Conservation (phyloP, 768 basidiomycete species). For the Albatrellus ellisii region DNA sequence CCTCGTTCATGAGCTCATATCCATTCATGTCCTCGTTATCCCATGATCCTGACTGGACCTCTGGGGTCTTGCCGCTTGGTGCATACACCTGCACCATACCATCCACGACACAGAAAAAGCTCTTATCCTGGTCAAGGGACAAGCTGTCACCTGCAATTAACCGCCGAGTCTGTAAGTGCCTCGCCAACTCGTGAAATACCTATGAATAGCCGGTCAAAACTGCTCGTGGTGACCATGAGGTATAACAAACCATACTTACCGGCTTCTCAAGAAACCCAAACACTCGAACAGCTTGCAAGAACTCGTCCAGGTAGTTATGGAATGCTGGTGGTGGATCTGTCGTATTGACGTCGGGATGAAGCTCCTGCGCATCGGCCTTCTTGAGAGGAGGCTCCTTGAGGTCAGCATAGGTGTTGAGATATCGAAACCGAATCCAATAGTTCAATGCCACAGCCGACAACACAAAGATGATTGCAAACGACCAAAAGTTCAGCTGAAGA, state of each 20-base stretch:
- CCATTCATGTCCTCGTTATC: slow-evolving; percentile 88
- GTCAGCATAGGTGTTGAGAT: slow-evolving; percentile 62
- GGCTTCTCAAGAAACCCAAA: slow-evolving; percentile 98
- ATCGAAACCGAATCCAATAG: slow-evolving; percentile 77
- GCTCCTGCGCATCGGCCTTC: slow-evolving; percentile 73
- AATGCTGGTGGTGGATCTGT: slow-evolving; percentile 62
- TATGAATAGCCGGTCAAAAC: slow-evolving; percentile 16
- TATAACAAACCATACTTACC: slow-evolving; percentile 30
- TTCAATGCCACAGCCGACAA: slow-evolving; percentile 55
- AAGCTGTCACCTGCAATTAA: slow-evolving; percentile 93
- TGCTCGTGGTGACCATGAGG: neutral
- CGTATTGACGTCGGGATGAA: slow-evolving; percentile 86
- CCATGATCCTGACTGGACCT: slow-evolving; percentile 44
- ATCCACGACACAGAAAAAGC: slow-evolving; percentile 97
- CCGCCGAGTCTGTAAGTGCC: slow-evolving; percentile 91
- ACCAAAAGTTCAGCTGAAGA: slow-evolving; percentile 81
- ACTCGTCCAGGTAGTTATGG: slow-evolving; percentile 96
- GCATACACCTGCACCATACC: slow-evolving; percentile 94
- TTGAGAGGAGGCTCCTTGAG: slow-evolving; percentile 71
- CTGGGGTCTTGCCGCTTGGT: slow-evolving; percentile 40
- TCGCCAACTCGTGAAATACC: slow-evolving; percentile 95
- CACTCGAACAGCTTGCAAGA: slow-evolving; percentile 88
- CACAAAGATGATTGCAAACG: slow-evolving; percentile 66
- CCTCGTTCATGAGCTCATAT: slow-evolving; percentile 93
- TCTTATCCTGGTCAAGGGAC: slow-evolving; percentile 82